Evolutionary conservation across 805 yeast species (phyloP).

Genomic region (Blastobotrys peoriensis): DNA sequence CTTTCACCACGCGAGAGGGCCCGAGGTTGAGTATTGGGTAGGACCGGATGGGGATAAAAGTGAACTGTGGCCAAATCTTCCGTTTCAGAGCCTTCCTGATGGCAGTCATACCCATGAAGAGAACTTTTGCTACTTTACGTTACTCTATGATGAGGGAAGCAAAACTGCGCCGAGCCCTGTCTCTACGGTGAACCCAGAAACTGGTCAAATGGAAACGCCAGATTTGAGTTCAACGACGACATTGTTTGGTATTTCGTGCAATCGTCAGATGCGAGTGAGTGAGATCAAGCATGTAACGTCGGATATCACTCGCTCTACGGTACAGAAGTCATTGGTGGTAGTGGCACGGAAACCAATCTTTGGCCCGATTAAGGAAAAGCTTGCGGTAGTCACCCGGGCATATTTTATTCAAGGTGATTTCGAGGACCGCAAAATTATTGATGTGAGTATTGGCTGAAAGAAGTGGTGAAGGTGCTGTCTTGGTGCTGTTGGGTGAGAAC

Average conservation of each 20-base stretch:
- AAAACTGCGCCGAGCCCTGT: constrained; percentile 40
- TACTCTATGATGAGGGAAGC: constrained; percentile 57
- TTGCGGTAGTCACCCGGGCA: constrained; percentile 81
- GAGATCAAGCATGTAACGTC: constrained; percentile 51
- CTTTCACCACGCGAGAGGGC: constrained; percentile 88
- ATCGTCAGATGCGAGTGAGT: constrained; percentile 67
- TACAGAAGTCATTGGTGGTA: constrained; percentile 87
- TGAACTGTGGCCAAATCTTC: constrained; percentile 72
- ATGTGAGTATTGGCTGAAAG: constrained; percentile 44
- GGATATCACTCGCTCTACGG: constrained; percentile 76
- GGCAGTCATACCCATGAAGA: constrained; percentile 93
- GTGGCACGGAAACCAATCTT: constrained; percentile 83
- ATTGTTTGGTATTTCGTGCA: constrained; percentile 91
- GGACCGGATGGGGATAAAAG: constrained; percentile 40
- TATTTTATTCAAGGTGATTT: constrained; percentile 80
- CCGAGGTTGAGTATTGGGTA: constrained; percentile 90
- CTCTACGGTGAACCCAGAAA: constrained; percentile 34
- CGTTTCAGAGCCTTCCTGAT: constrained; percentile 94
- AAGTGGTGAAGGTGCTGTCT: constrained; percentile 84
- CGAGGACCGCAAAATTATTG: constrained; percentile 60
- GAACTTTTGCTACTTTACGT: constrained; percentile 84
- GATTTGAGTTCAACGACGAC: constrained; percentile 49
- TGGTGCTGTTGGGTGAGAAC: constrained; percentile 68
- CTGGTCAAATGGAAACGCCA: constrained; percentile 35
- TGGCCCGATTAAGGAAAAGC: constrained; percentile 77